phyloP scores from a whole-genome alignment of 208 protist genomes.

The Herpetomonas muscarum region DNA sequence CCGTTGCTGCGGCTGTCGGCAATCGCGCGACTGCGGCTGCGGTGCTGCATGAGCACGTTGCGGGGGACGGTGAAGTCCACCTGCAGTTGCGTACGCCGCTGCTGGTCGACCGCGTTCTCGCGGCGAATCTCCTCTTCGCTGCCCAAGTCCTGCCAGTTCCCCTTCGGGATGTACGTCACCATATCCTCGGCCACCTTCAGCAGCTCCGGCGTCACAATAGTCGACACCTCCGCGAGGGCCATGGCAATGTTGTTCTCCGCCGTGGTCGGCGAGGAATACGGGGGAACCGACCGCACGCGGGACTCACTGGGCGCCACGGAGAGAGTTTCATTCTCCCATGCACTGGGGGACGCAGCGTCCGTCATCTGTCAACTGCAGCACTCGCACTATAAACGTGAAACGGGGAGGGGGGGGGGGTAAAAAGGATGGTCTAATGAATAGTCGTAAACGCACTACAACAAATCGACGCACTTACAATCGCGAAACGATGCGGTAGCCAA shows the following conservation, averaged over 20 bases:
- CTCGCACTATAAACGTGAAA: too few relatives aligned
- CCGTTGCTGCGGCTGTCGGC: not conserved
- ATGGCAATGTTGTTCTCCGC: not conserved
- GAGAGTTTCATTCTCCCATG: too few relatives aligned
- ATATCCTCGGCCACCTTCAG: constrained; percentile 48
- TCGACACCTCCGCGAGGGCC: not conserved
- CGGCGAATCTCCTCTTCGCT: constrained; percentile 77
- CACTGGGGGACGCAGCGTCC: too few relatives aligned
- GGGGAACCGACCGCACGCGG: too few relatives aligned
- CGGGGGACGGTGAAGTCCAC: constrained; percentile 69
- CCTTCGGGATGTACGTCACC: constrained; percentile 57
- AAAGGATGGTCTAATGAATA: too few relatives aligned
- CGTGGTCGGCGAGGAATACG: not conserved
- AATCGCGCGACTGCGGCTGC: constrained; percentile 15
- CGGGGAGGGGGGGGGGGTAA: too few relatives aligned
- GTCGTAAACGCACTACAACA: too few relatives aligned
- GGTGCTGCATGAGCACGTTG: constrained; percentile 56
- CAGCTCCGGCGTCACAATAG: constrained; percentile 58
- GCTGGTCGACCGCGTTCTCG: constrained; percentile 42
- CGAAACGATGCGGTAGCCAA: too few relatives aligned
- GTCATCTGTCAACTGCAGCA: too few relatives aligned
- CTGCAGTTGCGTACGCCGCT: constrained; percentile 52
- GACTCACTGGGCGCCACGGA: too few relatives aligned
- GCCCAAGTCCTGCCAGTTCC: constrained; percentile 71
- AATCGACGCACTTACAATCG: too few relatives aligned